Evolutionary conservation across 2,329 filamentous ascomycete species (phyloP).

Genomic region (Hypomyces perniciosus): DNA sequence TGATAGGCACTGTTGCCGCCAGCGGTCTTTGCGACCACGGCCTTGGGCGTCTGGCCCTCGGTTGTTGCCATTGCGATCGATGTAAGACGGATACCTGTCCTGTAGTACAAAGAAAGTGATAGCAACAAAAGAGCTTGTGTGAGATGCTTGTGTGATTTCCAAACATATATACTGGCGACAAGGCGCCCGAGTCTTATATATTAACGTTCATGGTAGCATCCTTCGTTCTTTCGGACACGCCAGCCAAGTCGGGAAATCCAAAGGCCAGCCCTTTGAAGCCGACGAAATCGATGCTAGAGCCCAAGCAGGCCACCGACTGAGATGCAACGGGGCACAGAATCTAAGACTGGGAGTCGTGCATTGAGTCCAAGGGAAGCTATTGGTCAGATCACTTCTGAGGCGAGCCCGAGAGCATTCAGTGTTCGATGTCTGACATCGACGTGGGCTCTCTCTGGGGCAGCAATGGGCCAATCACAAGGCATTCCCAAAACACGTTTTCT

Average conservation of each 20-base stretch:
- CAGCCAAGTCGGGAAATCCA: neutral
- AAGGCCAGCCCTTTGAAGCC: constrained; percentile 2
- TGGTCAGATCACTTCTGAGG: constrained; percentile 5
- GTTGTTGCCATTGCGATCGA: constrained; percentile 1
- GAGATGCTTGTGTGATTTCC: constrained; percentile 6
- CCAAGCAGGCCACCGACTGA: constrained; percentile 3
- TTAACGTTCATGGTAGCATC: neutral
- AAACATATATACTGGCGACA: neutral
- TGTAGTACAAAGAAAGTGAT: constrained; percentile 1
- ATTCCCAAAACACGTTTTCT: constrained; percentile 6
- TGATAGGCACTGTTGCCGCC: constrained; percentile 67
- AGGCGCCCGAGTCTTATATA: constrained; percentile 5
- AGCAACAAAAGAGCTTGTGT: constrained; percentile 7
- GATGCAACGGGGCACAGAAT: constrained; percentile 8
- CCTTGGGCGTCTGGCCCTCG: neutral
- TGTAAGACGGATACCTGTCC: constrained; percentile 1
- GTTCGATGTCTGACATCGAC: neutral
- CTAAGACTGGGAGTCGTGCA: neutral
- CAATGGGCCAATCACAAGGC: constrained; percentile 10
- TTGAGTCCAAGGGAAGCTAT: constrained; percentile 1
- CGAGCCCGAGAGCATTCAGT: constrained; percentile 1
- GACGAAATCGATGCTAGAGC: constrained; percentile 4
- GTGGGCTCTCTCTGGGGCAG: neutral
- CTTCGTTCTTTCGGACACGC: neutral
- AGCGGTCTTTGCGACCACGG: constrained; percentile 39